Evolutionary conservation across 768 basidiomycete species (phyloP).

Genomic region (Phlebiopsis gigantea): DNA sequence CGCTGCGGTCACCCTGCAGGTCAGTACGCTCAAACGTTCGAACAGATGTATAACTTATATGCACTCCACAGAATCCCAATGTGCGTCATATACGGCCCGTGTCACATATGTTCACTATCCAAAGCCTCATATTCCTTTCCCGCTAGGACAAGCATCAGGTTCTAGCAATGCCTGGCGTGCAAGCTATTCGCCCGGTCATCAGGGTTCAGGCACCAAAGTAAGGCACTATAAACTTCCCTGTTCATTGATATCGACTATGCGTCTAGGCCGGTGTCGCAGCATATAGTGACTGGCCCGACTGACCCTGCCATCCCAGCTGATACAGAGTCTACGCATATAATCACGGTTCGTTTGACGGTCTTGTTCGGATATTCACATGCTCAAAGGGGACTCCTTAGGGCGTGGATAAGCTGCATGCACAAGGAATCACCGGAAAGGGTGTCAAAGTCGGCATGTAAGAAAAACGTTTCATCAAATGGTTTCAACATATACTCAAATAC

Average conservation of each 20-base stretch:
- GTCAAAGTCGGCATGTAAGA: slow-evolving; percentile 63
- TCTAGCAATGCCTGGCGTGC: slow-evolving; percentile 43
- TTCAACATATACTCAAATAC: background rate
- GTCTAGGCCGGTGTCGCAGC: slow-evolving; percentile 37
- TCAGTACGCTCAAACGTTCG: slow-evolving; percentile 19
- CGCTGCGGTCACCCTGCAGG: slow-evolving; percentile 45
- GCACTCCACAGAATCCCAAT: slow-evolving; percentile 11
- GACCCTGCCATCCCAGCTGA: slow-evolving; percentile 42
- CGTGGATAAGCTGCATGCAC: slow-evolving; percentile 59
- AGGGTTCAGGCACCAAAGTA: slow-evolving; percentile 39
- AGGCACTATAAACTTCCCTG: too few species aligned
- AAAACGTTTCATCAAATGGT: background rate
- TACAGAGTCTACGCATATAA: slow-evolving; percentile 44
- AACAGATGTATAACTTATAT: background rate
- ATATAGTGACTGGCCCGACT: slow-evolving; percentile 35
- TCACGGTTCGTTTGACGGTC: slow-evolving; percentile 37
- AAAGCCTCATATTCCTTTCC: slow-evolving; percentile 1
- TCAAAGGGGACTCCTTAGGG: slow-evolving; percentile 32
- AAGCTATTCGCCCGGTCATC: slow-evolving; percentile 51
- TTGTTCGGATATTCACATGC: background rate
- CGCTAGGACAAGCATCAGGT: slow-evolving; percentile 44
- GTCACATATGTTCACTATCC: background rate
- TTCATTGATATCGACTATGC: background rate
- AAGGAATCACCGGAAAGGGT: slow-evolving; percentile 57
- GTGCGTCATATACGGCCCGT: slow-evolving; percentile 1